Evolutionary conservation across 257 asterid genomes (phyloP).

Genomic region (Nicotiana otophora): DNA sequence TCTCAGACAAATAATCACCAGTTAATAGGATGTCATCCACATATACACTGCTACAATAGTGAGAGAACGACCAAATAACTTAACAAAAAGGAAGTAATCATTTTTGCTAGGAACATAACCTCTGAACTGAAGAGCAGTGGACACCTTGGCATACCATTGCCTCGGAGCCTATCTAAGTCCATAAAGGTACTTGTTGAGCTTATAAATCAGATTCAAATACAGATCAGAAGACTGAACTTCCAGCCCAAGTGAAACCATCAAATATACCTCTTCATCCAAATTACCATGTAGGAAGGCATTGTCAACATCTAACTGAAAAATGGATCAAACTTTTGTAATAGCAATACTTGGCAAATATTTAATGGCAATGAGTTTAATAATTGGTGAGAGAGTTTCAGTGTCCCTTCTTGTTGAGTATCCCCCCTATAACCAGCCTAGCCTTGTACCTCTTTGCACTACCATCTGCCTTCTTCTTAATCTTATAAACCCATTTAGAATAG

Average conservation of each 20-base stretch:
- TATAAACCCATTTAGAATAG: too few relatives aligned
- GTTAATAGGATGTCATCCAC: neutral
- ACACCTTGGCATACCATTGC: neutral
- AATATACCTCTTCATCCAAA: neutral
- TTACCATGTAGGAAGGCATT: neutral
- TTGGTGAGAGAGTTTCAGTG: too few relatives aligned
- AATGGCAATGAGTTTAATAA: too few relatives aligned
- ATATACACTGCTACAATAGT: neutral
- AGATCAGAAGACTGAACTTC: neutral
- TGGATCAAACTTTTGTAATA: neutral
- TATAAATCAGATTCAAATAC: neutral
- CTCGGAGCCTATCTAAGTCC: neutral
- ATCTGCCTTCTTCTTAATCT: too few relatives aligned
- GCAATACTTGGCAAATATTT: too few relatives aligned
- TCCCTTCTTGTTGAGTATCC: neutral
- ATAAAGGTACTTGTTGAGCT: neutral
- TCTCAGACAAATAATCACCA: neutral
- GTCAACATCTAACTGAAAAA: neutral
- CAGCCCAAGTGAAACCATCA: neutral
- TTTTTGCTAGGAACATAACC: neutral
- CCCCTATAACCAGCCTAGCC: neutral
- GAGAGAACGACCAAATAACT: neutral
- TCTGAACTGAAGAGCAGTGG: neutral
- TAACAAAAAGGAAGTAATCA: too few relatives aligned
- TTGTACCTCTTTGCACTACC: too few relatives aligned